These are phyloP conservation scores for Yamadazyma friedrichii DNA, from an alignment of 1,139 yeast genomes.

Conservation along the genomic window DNA sequence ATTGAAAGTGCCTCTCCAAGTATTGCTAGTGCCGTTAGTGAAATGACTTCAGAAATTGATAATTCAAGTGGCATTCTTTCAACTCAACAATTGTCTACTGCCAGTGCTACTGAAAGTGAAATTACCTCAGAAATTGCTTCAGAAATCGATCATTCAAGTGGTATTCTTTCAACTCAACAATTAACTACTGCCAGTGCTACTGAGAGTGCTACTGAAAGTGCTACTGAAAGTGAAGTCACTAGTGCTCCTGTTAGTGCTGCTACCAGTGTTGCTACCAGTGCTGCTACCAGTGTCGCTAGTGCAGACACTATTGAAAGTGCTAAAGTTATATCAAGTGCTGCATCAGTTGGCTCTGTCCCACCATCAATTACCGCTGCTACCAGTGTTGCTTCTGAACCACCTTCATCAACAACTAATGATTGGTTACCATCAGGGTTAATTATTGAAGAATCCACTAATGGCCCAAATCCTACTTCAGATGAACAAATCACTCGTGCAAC, in stretches of 20 bases:
- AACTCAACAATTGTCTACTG: no score
- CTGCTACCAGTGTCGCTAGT: background rate
- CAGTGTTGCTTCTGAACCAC: constrained; percentile 3
- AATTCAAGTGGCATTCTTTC: no score
- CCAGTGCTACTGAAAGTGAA: no score
- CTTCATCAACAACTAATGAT: constrained; percentile 20
- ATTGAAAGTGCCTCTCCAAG: no score
- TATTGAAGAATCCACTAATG: constrained; percentile 25
- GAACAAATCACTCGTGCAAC: constrained; percentile 32
- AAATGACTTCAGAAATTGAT: no score
- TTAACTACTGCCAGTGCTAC: background rate
- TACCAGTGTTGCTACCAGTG: background rate
- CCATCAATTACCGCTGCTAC: constrained; percentile 7
- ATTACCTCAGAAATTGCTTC: no score
- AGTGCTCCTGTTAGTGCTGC: background rate
- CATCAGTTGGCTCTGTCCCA: constrained; percentile 4
- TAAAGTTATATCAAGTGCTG: background rate
- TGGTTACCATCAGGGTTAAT: constrained; percentile 55
- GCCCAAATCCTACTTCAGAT: constrained; percentile 21
- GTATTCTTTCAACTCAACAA: no score
- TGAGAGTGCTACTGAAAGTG: background rate
- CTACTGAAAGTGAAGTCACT: background rate
- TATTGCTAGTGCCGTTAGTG: no score
- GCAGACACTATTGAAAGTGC: background rate
- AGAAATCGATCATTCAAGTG: no score